phyloP scores from a whole-genome alignment of 768 basidiomycete species.

The Sarcodon sp. region DNA sequence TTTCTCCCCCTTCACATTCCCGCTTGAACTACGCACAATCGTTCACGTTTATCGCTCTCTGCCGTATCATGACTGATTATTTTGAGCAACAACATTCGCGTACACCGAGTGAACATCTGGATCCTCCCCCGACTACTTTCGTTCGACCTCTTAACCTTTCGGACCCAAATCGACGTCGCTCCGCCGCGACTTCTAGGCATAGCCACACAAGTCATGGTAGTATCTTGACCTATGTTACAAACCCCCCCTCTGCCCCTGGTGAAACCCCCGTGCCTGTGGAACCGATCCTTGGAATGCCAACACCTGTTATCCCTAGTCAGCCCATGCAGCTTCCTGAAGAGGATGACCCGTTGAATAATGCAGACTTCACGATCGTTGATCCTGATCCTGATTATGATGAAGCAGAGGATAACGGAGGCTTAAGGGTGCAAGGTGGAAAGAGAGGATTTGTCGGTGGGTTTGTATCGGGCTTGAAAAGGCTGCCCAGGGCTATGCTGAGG shows the following conservation, averaged over 20 bases:
- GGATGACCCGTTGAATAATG: neutral
- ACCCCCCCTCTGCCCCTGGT: neutral
- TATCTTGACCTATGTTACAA: neutral
- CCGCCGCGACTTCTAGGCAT: neutral
- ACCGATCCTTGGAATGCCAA: neutral
- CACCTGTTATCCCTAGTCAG: neutral
- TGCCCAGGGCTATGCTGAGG: conserved; percentile 8
- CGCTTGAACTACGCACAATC: no score
- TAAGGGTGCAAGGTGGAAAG: conserved; percentile 4
- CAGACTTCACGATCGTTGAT: neutral
- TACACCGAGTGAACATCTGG: neutral
- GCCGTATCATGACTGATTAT: neutral
- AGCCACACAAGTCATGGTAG: neutral
- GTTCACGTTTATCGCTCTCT: no score
- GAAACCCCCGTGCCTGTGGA: neutral
- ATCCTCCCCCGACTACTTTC: neutral
- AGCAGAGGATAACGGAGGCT: neutral
- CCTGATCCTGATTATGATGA: neutral
- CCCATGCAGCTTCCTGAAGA: neutral
- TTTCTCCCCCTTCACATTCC: no score
- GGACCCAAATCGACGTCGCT: neutral
- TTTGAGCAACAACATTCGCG: neutral
- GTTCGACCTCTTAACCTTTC: neutral
- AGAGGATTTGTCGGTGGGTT: conserved; percentile 14
- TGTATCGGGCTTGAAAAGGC: conserved; percentile 7